Evolutionary conservation across 331 rosid genomes (phyloP), one percentile per base, ranked within the genome.

Genomic region (Acacia pycnantha): DNA sequence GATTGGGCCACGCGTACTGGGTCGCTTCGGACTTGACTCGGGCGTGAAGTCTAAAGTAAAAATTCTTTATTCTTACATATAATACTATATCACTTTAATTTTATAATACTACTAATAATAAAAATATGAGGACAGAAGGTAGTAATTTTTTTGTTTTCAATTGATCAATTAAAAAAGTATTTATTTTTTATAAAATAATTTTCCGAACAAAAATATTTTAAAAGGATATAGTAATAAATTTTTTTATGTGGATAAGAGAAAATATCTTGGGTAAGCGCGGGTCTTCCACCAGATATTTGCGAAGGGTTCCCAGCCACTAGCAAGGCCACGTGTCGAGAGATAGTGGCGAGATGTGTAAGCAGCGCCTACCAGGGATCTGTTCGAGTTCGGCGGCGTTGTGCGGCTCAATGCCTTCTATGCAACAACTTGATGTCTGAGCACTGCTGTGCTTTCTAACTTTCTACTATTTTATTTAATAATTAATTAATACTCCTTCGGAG

Each of bases 251-350:
- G 2, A 50, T 2, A 9, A 24, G 27, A 61, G 0, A 72, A 86
- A 90, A 86, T 86, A 90, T 90, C 91, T 82, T 41, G 7, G 12
- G 47, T 31, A 44, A 16, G 12, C 46, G 8, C 24, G 22, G 58
- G 41, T 24, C 22, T 3, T 11, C 67, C 73, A 77, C 82, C 46
- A 82, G 85, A 77, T 82, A 82, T 77, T 82, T 77, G 47, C 14
- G 13, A 59, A 19, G n/a, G 33, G 77, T 12, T 46, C 16, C 9
- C 11, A 59, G 22, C 74, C 74, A 77, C 61, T 11, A 51, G 3
- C 8, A 1, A 4, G 24, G 11, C 46, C 77, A 51, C 77, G 65
- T 33, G 77, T 73, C 65, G 16, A 48, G 16, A 27, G 16, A 5
- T 47, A 8, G 77, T 47, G 77, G 62, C 62, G 18, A 31, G 64